Evolutionary conservation across 2,329 filamentous ascomycete species (phyloP), one percentile per base, ranked within the genome.

Genomic region (Paecilomyces sp.): DNA sequence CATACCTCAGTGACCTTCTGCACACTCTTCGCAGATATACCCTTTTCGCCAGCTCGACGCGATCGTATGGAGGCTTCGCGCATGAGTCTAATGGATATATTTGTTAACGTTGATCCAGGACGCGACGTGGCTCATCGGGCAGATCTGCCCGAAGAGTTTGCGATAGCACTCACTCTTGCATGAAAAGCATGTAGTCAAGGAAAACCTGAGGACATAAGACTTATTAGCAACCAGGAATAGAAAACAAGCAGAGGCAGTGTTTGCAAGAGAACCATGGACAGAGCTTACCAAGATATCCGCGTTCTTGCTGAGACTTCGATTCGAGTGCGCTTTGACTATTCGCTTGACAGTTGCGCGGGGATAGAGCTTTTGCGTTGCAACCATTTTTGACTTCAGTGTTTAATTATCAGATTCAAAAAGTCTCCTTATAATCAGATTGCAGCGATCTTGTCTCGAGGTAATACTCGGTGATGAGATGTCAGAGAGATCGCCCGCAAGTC

Each of bases 251-350:
- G 2, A 53, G 12, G 13, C 6, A 6, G 12, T 24, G 15, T 8
- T 9, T 53, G 15, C 31, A 57, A 41, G 28, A 28, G 8, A 36
- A 11, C 7, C 18, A 33, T 34, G 6, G 47, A 55, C 25, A 31
- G 25, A 67, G 3, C 83, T 61, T 76, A 95, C 91, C 77, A 93
- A 80, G 60, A 95, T 86, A 75, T 96, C 92, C 31, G 87, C 89
- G 74, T 94, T 92, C 75, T 91, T 94, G 79, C 88, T 91, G 63
- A 96, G 75, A 64, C 84, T 88, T 71, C 88, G 86, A 63, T 90
- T 88, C 8, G 91, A 89, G 74, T 96, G 91, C 18, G 91, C 91
- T 77, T 96, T 96, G 69, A 95, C 82, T 61, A 95, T 93, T 75
- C 92, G 92, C 75, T 92, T 94, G 67, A 96, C 81, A 0, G 90